Conservation (phyloP, 1,139 yeast genomes). For the Geotrichum restrictum region DNA sequence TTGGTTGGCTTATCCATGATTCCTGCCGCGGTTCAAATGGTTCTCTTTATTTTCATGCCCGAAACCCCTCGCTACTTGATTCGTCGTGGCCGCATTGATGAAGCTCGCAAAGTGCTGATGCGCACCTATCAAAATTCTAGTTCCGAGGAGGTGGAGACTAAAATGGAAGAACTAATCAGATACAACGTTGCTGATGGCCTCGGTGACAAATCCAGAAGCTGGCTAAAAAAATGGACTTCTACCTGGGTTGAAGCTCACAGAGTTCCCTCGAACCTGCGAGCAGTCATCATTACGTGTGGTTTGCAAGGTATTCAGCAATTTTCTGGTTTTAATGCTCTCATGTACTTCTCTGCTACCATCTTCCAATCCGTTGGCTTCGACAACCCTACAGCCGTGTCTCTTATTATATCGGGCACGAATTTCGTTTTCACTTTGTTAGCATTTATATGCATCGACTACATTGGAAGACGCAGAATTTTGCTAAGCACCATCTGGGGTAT, state of each 20-base stretch:
- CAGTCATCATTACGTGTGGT: slow-evolving; percentile 63
- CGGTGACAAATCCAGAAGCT: background rate
- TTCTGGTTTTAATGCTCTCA: slow-evolving; percentile 71
- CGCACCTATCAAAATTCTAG: slow-evolving; percentile 27
- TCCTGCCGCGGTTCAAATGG: slow-evolving; percentile 78
- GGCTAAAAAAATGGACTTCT: slow-evolving; percentile 9
- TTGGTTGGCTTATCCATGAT: slow-evolving; percentile 85
- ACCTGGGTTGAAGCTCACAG: slow-evolving; percentile 12
- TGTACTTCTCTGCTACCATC: slow-evolving; percentile 69
- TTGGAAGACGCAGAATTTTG: slow-evolving; percentile 62
- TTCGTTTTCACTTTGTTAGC: slow-evolving; percentile 64
- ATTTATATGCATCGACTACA: slow-evolving; percentile 51
- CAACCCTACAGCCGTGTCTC: slow-evolving; percentile 61
- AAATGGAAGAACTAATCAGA: slow-evolving; percentile 30
- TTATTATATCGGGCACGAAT: slow-evolving; percentile 62
- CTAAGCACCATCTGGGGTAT: slow-evolving; percentile 49
- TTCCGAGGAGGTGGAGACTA: slow-evolving; percentile 21
- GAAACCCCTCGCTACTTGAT: slow-evolving; percentile 94
- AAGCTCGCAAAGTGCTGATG: slow-evolving; percentile 60
- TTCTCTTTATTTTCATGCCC: slow-evolving; percentile 77
- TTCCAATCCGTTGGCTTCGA: slow-evolving; percentile 57
- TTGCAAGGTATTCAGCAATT: slow-evolving; percentile 71
- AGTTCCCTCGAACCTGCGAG: slow-evolving; percentile 52
- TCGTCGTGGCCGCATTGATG: slow-evolving; percentile 59
- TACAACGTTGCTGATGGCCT: slow-evolving; percentile 6